A percentile compares a stretch with the other conserved stretches of the same genome.
phyloP scores from a whole-genome alignment of 306 rosid genomes.

The Dicorynia guianensis region DNA sequence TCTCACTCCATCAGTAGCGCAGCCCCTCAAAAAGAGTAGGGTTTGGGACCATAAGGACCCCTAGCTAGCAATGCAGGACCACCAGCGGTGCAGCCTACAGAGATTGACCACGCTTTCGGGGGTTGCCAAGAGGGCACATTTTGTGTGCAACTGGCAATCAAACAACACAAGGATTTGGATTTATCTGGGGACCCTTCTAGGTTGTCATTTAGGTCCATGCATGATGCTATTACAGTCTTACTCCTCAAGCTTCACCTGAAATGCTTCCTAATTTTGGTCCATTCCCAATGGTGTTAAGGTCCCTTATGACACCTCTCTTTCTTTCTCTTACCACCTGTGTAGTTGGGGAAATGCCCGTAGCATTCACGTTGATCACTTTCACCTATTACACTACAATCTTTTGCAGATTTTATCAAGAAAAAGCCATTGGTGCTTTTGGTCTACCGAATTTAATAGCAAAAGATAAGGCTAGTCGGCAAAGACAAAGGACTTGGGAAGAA shows the following conservation, averaged over 20 bases:
- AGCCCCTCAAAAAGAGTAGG: slow-evolving; percentile 8
- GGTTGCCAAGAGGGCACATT: not conserved
- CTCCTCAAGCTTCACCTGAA: slow-evolving; percentile 23
- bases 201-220: slow-evolving; percentile 27
- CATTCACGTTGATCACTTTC: too few relatives aligned
- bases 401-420: too few relatives aligned
- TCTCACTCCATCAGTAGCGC: not conserved
- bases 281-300: slow-evolving; percentile 12
- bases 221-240: not conserved
- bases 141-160: not conserved
- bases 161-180: slow-evolving; percentile 1
- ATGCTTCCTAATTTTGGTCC: not conserved
- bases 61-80: slow-evolving; percentile 48
- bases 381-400: too few relatives aligned
- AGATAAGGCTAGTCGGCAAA: too few relatives aligned
- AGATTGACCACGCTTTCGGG: too few relatives aligned
- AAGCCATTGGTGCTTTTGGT: too few relatives aligned
- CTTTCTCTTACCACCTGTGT: too few relatives aligned
- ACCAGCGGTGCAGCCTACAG: slow-evolving; percentile 27
- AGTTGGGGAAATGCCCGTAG: too few relatives aligned
- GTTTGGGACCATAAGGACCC: slow-evolving; percentile 55
- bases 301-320: not conserved
- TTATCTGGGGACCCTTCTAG: too few relatives aligned
- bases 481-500: too few relatives aligned
- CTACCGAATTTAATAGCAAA: too few relatives aligned